Conservation (phyloP, 2,329 filamentous ascomycete species). For the Colletotrichum coccodes region DNA sequence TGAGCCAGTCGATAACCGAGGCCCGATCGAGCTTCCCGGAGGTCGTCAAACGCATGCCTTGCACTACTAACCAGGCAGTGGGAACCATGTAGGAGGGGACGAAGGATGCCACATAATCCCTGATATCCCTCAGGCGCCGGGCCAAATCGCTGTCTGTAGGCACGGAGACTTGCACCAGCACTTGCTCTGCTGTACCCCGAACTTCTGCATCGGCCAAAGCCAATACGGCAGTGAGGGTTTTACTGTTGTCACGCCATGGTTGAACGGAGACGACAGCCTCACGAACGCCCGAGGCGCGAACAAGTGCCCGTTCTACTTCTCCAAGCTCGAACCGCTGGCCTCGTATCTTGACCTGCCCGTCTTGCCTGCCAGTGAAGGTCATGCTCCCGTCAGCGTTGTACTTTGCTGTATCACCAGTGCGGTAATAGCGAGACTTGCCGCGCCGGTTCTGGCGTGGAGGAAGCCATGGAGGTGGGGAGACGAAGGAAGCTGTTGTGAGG, state of each 20-base stretch:
- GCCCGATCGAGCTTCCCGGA: neutral
- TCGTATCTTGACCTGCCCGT: slow-evolving; percentile 4
- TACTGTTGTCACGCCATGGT: neutral
- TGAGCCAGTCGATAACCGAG: neutral
- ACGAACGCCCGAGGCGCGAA: neutral
- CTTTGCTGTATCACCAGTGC: neutral
- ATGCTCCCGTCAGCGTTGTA: slow-evolving; percentile 1
- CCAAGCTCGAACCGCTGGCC: slow-evolving; percentile 4
- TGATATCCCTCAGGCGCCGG: neutral
- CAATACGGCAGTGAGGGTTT: neutral
- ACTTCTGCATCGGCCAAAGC: neutral
- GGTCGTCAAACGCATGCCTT: neutral
- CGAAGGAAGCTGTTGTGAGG: neutral
- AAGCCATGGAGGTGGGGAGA: neutral
- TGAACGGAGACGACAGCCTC: neutral
- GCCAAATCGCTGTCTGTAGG: neutral
- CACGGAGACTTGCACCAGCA: neutral
- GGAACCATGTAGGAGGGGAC: neutral
- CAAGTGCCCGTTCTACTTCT: slow-evolving; percentile 1
- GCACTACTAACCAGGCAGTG: neutral
- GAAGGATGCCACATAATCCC: neutral
- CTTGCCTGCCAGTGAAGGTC: neutral
- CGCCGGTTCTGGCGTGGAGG: neutral
- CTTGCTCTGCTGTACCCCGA: neutral
- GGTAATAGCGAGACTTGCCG: neutral